Evolutionary conservation across 2,329 filamentous ascomycete species (phyloP).

Genomic region (Aspergillus niger): DNA sequence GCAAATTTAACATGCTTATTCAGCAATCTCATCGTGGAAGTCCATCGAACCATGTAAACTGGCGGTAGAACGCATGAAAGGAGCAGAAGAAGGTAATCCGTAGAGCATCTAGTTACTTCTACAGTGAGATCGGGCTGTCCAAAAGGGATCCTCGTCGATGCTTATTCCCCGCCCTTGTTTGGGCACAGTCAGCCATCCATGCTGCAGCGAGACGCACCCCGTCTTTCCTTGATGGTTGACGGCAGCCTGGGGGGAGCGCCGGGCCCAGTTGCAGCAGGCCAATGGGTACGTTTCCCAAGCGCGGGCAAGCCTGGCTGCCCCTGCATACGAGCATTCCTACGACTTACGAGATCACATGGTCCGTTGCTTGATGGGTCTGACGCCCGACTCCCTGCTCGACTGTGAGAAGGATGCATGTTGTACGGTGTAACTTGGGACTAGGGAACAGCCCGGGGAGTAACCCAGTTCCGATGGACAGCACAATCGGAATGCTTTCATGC

Average conservation of each 20-base stretch:
- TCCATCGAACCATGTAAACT: neutral
- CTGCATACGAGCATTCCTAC: constrained; percentile 13
- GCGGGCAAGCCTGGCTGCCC: constrained; percentile 8
- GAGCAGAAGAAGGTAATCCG: neutral
- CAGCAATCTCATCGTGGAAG: neutral
- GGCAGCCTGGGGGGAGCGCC: constrained; percentile 4
- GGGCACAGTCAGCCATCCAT: constrained; percentile 6
- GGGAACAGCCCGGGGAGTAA: neutral
- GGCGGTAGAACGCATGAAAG: neutral
- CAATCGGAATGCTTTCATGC: neutral
- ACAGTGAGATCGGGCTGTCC: too few relatives aligned
- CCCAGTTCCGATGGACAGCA: neutral
- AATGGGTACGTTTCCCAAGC: constrained; percentile 9
- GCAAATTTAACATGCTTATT: constrained; percentile 1
- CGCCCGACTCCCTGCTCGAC: neutral
- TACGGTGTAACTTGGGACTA: neutral
- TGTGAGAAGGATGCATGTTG: neutral
- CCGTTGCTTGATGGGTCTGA: constrained; percentile 1
- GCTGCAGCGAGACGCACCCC: neutral
- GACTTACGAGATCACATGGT: constrained; percentile 15
- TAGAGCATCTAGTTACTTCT: neutral
- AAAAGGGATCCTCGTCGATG: neutral
- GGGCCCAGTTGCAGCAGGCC: constrained; percentile 10
- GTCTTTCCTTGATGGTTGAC: neutral
- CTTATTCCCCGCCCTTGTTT: neutral